These are phyloP conservation scores for Ustilago shanxiensis DNA, from an alignment of 1,284 basidiomycete genomes.

Conservation along the genomic window DNA sequence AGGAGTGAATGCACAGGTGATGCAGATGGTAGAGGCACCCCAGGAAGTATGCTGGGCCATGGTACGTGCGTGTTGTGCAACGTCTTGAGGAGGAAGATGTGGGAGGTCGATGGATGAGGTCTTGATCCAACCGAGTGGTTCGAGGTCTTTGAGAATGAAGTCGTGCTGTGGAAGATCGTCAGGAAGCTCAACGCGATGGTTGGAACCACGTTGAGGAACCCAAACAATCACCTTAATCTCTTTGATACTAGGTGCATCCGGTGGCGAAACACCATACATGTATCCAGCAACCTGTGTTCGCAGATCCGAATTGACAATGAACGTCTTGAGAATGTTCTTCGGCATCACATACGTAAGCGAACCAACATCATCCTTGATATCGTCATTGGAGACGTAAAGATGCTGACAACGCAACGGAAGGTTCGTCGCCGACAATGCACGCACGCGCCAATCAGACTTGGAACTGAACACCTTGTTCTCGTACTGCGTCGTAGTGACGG, in stretches of 20 bases:
- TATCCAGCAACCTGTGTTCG: constrained; percentile 95
- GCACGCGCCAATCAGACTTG: constrained; percentile 99
- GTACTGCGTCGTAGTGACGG: constrained; percentile 96
- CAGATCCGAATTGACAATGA: constrained; percentile 92
- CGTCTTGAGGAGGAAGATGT: constrained; percentile 86
- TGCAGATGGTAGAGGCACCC: constrained; percentile 91
- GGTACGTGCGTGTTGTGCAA: constrained; percentile 94
- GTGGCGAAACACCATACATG: constrained; percentile 90
- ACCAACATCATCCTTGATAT: constrained; percentile 96
- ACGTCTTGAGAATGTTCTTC: constrained; percentile 95
- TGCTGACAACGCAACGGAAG: constrained; percentile 95
- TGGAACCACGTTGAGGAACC: constrained; percentile 95
- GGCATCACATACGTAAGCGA: constrained; percentile 95
- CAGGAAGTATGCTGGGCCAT: constrained; percentile 97
- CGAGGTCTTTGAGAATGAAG: constrained; percentile 91
- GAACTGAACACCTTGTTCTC: constrained; percentile 97
- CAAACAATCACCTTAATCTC: constrained; percentile 97
- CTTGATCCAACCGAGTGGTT: constrained; percentile 98
- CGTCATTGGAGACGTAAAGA: constrained; percentile 98
- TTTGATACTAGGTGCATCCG: constrained; percentile 98
- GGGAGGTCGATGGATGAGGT: constrained; percentile 78
- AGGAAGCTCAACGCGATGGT: constrained; percentile 91
- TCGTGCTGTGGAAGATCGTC: constrained; percentile 89
- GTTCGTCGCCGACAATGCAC: constrained; percentile 95
- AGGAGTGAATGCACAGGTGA: constrained; percentile 96